Evolutionary conservation across 495 filamentous ascomycete genomes (phyloP).

Genomic region (Antarctomyces pellizariae): DNA sequence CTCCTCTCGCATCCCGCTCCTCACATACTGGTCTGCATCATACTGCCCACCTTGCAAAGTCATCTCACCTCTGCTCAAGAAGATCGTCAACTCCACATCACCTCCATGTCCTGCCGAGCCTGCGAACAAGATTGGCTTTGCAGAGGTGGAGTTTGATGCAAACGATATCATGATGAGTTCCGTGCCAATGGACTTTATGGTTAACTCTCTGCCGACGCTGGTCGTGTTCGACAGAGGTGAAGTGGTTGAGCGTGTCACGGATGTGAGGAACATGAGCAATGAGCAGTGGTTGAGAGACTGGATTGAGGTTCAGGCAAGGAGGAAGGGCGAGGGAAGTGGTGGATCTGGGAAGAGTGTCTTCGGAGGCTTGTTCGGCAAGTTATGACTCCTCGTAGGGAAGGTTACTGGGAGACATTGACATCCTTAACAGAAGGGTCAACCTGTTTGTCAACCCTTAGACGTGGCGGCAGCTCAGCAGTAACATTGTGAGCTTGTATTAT

Average conservation of each 20-base stretch:
- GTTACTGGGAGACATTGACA: no score
- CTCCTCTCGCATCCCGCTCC: conserved; percentile 29
- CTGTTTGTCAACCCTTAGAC: no score
- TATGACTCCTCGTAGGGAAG: no score
- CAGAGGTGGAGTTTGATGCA: conserved; percentile 37
- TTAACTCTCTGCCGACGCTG: conserved; percentile 42
- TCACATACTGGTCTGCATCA: conserved; percentile 48
- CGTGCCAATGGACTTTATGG: conserved; percentile 31
- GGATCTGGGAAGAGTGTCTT: conserved; percentile 14
- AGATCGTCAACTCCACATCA: conserved; percentile 28
- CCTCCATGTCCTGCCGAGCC: no score
- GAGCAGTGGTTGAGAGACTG: conserved; percentile 30
- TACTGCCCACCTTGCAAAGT: conserved; percentile 35
- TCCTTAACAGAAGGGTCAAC: no score
- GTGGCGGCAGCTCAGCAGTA: no score
- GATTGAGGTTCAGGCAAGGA: conserved; percentile 34
- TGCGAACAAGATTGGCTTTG: conserved; percentile 36
- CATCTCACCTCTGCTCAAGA: conserved; percentile 27
- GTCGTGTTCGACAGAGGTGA: conserved; percentile 40
- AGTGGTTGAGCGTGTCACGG: conserved; percentile 25
- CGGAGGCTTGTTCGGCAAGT: conserved; percentile 25
- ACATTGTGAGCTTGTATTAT: no score
- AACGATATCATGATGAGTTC: conserved; percentile 28
- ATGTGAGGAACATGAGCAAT: conserved; percentile 28
- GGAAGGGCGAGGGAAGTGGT: conserved; percentile 23